Evolutionary conservation across 345 rosid species (phyloP).

Genomic region (Salix dunnii): DNA sequence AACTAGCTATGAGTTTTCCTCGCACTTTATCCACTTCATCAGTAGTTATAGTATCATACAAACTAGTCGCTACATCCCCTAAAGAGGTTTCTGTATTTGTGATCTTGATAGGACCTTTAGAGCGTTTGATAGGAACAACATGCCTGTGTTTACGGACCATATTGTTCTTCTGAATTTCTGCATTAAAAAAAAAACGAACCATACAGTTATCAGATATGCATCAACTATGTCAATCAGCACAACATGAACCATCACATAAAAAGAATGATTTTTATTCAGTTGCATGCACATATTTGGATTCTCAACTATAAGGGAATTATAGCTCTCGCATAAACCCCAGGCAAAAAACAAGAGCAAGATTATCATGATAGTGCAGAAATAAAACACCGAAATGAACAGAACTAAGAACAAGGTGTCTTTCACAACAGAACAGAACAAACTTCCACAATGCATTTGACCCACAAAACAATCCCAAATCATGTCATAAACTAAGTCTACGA

Average conservation of each 20-base stretch:
- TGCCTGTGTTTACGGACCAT: constrained; percentile 8
- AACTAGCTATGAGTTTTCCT: constrained; percentile 41
- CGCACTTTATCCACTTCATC: constrained; percentile 35
- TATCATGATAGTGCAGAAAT: not conserved
- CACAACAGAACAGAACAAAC: not conserved
- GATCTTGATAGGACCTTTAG: constrained; percentile 20
- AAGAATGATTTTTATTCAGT: not conserved
- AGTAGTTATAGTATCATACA: constrained; percentile 15
- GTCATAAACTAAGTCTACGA: not conserved
- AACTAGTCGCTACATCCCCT: not conserved
- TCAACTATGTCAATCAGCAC: not conserved
- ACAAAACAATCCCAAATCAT: not conserved
- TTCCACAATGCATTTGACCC: not conserved
- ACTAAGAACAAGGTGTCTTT: not conserved
- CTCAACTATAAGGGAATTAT: not conserved
- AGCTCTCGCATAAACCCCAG: not conserved
- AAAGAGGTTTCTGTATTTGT: constrained; percentile 19
- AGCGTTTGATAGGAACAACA: constrained; percentile 4
- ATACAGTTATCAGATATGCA: not conserved
- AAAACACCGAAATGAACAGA: not conserved
- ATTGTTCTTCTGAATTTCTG: constrained; percentile 11
- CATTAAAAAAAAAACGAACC: not conserved
- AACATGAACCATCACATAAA: not conserved
- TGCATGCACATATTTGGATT: too few species aligned
- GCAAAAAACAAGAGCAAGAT: not conserved